Percentiles rank a stretch among this genome's conserved stretches.
phyloP scores from a whole-genome alignment of 768 basidiomycete species.

The Pholiota microspora region DNA sequence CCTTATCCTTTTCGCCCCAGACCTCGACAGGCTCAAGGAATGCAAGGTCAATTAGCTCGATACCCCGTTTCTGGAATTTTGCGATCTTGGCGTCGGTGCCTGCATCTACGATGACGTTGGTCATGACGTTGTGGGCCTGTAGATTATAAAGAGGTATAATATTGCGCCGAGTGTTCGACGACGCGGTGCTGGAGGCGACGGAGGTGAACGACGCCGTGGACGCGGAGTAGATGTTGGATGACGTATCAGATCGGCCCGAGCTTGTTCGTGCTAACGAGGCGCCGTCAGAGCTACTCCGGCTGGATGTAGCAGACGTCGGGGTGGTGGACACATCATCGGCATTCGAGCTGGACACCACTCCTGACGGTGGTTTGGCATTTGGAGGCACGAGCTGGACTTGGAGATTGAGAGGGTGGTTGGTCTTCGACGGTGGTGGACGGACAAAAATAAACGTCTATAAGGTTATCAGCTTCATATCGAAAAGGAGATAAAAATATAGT shows the following conservation, averaged over 20 bases:
- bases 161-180: slow-evolving; percentile 28
- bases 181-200: slow-evolving; percentile 26
- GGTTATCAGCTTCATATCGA: slow-evolving; percentile 2
- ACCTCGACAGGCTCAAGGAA: slow-evolving; percentile 82
- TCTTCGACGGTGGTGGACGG: slow-evolving; percentile 80
- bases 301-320: slow-evolving; percentile 26
- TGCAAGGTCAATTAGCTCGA: slow-evolving; percentile 78
- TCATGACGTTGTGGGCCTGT: slow-evolving; percentile 84
- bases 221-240: slow-evolving; percentile 29
- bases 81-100: slow-evolving; percentile 88
- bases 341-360: slow-evolving; percentile 25
- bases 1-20: slow-evolving; percentile 41
- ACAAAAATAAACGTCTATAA: slow-evolving; percentile 87
- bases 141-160: slow-evolving; percentile 88
- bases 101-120: slow-evolving; percentile 83
- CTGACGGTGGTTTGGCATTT: slow-evolving; percentile 40
- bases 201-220: neutral
- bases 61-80: slow-evolving; percentile 66
- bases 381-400: slow-evolving; percentile 91
- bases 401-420: slow-evolving; percentile 86
- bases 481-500: slow-evolving; percentile 4
- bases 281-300: slow-evolving; percentile 30
- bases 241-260: slow-evolving; percentile 60
- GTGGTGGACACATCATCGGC: slow-evolving; percentile 17
- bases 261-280: slow-evolving; percentile 40